Conservation (phyloP, 371 early-diverging fungal genomes). For the Chytridiales sp. region DNA sequence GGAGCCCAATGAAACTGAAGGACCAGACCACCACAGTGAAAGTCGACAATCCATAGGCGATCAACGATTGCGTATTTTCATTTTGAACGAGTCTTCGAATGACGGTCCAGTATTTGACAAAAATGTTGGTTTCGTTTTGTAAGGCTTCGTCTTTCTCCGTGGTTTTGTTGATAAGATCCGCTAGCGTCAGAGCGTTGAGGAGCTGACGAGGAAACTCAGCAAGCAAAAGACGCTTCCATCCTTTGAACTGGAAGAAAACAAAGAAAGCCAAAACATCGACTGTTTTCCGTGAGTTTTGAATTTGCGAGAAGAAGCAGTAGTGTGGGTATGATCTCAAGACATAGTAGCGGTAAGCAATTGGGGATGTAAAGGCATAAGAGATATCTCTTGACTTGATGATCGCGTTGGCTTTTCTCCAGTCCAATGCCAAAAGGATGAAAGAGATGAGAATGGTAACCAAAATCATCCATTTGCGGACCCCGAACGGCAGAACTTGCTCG, state of each 20-base stretch:
- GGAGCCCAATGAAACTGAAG: conserved; percentile 53
- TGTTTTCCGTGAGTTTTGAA: conserved; percentile 62
- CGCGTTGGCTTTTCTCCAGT: conserved; percentile 66
- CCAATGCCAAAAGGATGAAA: conserved; percentile 67
- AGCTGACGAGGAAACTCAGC: conserved; percentile 85
- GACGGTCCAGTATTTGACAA: background rate
- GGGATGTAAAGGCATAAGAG: conserved; percentile 72
- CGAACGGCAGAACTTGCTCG: conserved; percentile 3
- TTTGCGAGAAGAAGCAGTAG: conserved; percentile 78
- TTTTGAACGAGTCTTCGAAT: conserved; percentile 46
- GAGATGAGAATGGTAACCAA: conserved; percentile 68
- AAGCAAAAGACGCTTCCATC: conserved; percentile 82
- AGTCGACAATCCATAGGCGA: conserved; percentile 47
- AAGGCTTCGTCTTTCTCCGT: no score
- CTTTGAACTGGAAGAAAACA: conserved; percentile 82
- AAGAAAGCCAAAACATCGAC: conserved; percentile 79
- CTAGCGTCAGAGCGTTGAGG: conserved; percentile 58
- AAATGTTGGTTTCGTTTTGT: background rate
- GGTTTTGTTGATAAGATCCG: conserved; percentile 37
- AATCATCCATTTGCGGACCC: conserved; percentile 57
- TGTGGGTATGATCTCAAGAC: conserved; percentile 63
- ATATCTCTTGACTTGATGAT: conserved; percentile 72
- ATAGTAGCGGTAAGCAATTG: conserved; percentile 60
- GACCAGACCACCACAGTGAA: conserved; percentile 71
- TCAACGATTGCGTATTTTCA: conserved; percentile 23